Evolutionary conservation across 305 asterid species (phyloP).

Genomic region (Salvia sclarea): DNA sequence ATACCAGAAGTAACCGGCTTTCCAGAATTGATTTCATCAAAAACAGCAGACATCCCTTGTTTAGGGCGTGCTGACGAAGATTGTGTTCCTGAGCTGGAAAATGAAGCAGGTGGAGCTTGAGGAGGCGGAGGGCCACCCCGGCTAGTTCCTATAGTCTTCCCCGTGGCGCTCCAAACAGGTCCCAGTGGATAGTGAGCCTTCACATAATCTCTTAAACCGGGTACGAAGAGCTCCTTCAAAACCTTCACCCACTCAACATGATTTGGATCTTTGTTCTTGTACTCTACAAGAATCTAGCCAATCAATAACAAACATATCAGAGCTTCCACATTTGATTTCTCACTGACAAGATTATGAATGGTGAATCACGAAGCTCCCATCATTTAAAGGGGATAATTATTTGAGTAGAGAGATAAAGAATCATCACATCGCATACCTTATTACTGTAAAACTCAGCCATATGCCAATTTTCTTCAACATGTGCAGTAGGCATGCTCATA

Average conservation of each 20-base stretch:
- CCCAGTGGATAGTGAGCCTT: conserved; percentile 85
- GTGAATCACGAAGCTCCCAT: neutral
- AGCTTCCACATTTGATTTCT: neutral
- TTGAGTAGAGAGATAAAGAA: neutral
- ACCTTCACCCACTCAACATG: conserved; percentile 97
- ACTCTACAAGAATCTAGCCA: conserved; percentile 80
- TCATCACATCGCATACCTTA: conserved; percentile 52
- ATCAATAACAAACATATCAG: conserved; percentile 30
- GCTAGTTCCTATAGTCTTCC: conserved; percentile 53
- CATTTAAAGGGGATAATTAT: too few relatives aligned
- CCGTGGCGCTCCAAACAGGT: conserved; percentile 85
- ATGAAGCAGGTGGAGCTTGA: conserved; percentile 73
- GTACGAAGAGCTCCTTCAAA: conserved; percentile 80
- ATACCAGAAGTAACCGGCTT: conserved; percentile 74
- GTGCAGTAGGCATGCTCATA: conserved; percentile 92
- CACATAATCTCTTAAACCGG: conserved; percentile 92
- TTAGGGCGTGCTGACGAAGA: conserved; percentile 77
- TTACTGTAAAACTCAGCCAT: conserved; percentile 93
- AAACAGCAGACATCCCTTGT: conserved; percentile 93
- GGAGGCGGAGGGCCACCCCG: conserved; percentile 80
- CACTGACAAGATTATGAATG: neutral
- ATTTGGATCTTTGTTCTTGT: conserved; percentile 76
- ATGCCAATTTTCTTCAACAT: conserved; percentile 96
- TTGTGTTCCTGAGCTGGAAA: conserved; percentile 51
- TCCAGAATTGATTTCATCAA: conserved; percentile 81